A percentile compares a stretch with the other conserved stretches of the same genome.
These are phyloP conservation scores for Diaporthe longicolla DNA, from an alignment of 2,329 filamentous ascomycete species.

Conservation along the genomic window DNA sequence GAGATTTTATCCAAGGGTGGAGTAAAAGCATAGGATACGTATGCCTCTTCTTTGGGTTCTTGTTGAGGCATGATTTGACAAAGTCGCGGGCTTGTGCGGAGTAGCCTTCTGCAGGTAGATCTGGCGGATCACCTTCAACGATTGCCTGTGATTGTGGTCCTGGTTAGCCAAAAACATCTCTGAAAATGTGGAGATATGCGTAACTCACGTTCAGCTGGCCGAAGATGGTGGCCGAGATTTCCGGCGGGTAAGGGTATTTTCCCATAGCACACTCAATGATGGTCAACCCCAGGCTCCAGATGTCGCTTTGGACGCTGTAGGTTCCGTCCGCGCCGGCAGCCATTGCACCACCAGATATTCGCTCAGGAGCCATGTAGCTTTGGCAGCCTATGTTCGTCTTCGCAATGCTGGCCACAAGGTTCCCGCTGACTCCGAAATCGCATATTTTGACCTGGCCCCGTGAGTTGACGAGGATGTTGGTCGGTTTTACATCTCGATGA, in stretches of 20 bases:
- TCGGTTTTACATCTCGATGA: conserved; percentile 97
- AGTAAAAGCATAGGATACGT: conserved; percentile 91
- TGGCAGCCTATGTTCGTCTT: conserved; percentile 99
- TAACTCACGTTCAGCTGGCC: conserved; percentile 91
- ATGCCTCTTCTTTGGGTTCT: conserved; percentile 92
- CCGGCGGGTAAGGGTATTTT: conserved; percentile 94
- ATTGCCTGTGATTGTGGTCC: conserved; percentile 78
- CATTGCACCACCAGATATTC: conserved; percentile 89
- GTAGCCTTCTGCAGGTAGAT: conserved; percentile 83
- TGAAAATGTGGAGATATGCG: conserved; percentile 27
- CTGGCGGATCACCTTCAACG: conserved; percentile 95
- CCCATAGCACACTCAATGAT: conserved; percentile 97
- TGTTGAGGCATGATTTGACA: conserved; percentile 90
- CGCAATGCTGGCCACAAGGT: conserved; percentile 95
- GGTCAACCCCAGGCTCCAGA: conserved; percentile 95
- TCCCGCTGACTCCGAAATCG: conserved; percentile 97
- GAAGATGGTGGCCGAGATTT: conserved; percentile 98
- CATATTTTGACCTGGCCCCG: conserved; percentile 96
- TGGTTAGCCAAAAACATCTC: conserved; percentile 44
- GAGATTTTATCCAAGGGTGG: conserved; percentile 86
- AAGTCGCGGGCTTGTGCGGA: conserved; percentile 87
- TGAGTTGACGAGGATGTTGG: conserved; percentile 95
- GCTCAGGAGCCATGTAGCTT: conserved; percentile 98
- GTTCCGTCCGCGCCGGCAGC: conserved; percentile 82
- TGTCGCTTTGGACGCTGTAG: conserved; percentile 97